Conservation (phyloP, 2,329 filamentous ascomycete species). For the Curvularia verruculosa region DNA sequence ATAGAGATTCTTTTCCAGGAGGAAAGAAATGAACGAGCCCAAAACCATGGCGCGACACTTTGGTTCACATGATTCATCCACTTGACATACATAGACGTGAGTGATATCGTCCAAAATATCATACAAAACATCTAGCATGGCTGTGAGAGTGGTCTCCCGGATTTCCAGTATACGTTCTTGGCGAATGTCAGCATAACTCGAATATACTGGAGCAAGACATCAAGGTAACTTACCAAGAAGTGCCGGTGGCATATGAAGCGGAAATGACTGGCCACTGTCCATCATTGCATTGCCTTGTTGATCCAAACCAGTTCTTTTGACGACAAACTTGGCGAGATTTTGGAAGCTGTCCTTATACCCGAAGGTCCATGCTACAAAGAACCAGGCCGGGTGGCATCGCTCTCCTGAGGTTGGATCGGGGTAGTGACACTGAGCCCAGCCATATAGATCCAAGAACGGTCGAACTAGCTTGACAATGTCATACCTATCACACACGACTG, state of each 20-base stretch:
- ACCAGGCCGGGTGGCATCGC: slow-evolving; percentile 14
- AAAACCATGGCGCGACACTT: slow-evolving; percentile 11
- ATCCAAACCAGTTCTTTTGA: slow-evolving; percentile 11
- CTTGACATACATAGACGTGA: slow-evolving; percentile 12
- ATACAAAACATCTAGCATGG: slow-evolving; percentile 9
- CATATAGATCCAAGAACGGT: slow-evolving; percentile 18
- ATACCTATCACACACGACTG: slow-evolving; percentile 43
- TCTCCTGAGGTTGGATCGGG: slow-evolving; percentile 9
- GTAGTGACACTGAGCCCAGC: slow-evolving; percentile 16
- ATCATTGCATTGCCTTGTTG: slow-evolving; percentile 4
- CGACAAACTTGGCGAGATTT: slow-evolving; percentile 9
- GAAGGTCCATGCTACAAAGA: slow-evolving; percentile 25
- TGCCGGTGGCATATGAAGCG: slow-evolving; percentile 13
- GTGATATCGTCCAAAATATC: slow-evolving; percentile 12
- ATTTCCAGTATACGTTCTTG: slow-evolving; percentile 13
- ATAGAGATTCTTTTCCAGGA: slow-evolving; percentile 12
- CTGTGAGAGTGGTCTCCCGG: slow-evolving; percentile 9
- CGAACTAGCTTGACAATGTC: slow-evolving; percentile 34
- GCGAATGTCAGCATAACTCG: not conserved
- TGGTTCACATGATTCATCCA: slow-evolving; percentile 7
- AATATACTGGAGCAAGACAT: not conserved
- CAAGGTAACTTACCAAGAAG: slow-evolving; percentile 10
- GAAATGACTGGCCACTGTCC: slow-evolving; percentile 4
- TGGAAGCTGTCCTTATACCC: slow-evolving; percentile 23
- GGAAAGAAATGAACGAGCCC: slow-evolving; percentile 12